These are phyloP conservation scores for Botrytis porri DNA, from an alignment of 2,329 filamentous ascomycete genomes.

Conservation along the genomic window DNA sequence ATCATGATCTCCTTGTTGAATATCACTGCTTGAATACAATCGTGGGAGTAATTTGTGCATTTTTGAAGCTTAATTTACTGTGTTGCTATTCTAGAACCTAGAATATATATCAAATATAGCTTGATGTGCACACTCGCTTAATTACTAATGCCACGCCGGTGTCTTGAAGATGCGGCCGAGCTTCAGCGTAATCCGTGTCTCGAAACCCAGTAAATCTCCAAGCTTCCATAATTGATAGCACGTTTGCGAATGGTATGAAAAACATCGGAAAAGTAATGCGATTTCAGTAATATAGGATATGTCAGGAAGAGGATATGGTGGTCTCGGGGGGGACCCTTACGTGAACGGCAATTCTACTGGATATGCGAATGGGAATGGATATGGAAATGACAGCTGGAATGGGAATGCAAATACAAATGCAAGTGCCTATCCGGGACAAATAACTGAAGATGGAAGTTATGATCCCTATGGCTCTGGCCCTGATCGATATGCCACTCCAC, in stretches of 20 bases:
- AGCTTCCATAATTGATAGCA: not conserved
- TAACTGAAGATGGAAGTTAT: slow-evolving; percentile 34
- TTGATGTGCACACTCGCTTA: slow-evolving; percentile 9
- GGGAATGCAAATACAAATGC: slow-evolving; percentile 23
- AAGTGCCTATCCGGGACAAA: slow-evolving; percentile 29
- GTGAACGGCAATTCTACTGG: slow-evolving; percentile 29
- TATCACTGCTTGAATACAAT: slow-evolving; percentile 1
- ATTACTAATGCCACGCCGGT: not conserved
- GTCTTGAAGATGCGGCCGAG: slow-evolving; percentile 3
- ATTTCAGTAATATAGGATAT: slow-evolving; percentile 31
- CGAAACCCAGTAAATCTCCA: slow-evolving; percentile 1
- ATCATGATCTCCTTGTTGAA: not conserved
- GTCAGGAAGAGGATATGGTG: slow-evolving; percentile 37
- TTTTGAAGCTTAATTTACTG: not conserved
- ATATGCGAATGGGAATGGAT: slow-evolving; percentile 17
- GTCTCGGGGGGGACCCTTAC: slow-evolving; percentile 35
- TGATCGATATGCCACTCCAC: slow-evolving; percentile 33
- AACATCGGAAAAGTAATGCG: slow-evolving; percentile 24
- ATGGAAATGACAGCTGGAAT: slow-evolving; percentile 13
- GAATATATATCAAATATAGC: not conserved
- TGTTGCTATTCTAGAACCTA: not conserved
- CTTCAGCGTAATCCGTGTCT: slow-evolving; percentile 9
- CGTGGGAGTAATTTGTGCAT: not conserved
- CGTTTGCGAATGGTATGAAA: slow-evolving; percentile 28
- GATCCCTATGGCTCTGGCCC: slow-evolving; percentile 32